Percentiles rank a stretch among this genome's conserved stretches.
phyloP scores from a whole-genome alignment of 1,139 yeast species.

The Yamadazyma spencermartinsiae region DNA sequence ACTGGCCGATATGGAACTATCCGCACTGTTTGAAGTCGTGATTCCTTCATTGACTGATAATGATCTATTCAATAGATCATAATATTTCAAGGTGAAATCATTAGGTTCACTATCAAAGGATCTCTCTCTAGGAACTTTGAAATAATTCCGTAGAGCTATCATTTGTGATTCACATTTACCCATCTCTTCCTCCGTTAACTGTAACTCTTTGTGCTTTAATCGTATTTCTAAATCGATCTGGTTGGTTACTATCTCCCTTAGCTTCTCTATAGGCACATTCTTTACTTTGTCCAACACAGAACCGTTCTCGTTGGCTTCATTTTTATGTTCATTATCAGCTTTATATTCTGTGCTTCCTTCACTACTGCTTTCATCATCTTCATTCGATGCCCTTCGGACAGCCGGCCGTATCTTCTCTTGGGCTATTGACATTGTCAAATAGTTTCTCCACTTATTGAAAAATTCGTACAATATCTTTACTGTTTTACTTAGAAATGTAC shows the following conservation, averaged over 20 bases:
- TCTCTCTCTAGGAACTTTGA: slow-evolving; percentile 45
- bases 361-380: slow-evolving; percentile 3
- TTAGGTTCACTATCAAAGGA: slow-evolving; percentile 45
- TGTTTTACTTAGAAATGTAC: not conserved
- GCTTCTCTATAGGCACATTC: slow-evolving; percentile 37
- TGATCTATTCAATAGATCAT: slow-evolving; percentile 37
- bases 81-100: slow-evolving; percentile 51
- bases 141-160: slow-evolving; percentile 52
- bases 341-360: slow-evolving; percentile 7
- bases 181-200: slow-evolving; percentile 59
- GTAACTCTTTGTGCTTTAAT: slow-evolving; percentile 66
- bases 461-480: slow-evolving; percentile 2
- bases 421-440: slow-evolving; percentile 1
- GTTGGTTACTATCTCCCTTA: slow-evolving; percentile 41
- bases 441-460: not conserved
- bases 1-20: not conserved
- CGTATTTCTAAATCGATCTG: slow-evolving; percentile 71
- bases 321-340: not conserved
- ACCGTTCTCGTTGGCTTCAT: slow-evolving; percentile 9
- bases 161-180: slow-evolving; percentile 64
- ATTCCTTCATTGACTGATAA: slow-evolving; percentile 26
- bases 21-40: not conserved
- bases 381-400: not conserved
- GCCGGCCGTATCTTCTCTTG: slow-evolving; percentile 1
- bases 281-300: slow-evolving; percentile 26